Percentiles rank a stretch among this genome's conserved stretches.
phyloP scores from a whole-genome alignment of 2,329 filamentous ascomycete genomes.

The Epichloe bromicola region DNA sequence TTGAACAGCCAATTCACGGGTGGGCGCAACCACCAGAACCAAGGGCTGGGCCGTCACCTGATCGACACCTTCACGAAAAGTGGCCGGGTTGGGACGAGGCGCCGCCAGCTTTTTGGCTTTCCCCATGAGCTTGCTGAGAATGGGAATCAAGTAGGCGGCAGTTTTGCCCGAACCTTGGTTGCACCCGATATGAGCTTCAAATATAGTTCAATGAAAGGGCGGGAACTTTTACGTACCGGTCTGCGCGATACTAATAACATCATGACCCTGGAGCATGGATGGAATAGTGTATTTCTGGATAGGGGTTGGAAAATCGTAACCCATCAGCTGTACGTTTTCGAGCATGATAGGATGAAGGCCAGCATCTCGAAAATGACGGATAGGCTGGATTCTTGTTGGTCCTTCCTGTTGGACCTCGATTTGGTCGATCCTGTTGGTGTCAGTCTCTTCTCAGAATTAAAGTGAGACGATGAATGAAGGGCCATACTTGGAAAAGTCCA shows the following conservation, averaged over 20 bases:
- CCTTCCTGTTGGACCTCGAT: constrained; percentile 48
- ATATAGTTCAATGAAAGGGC: background rate
- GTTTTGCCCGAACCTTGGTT: constrained; percentile 84
- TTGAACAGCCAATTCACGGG: constrained; percentile 81
- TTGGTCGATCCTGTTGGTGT: constrained; percentile 32
- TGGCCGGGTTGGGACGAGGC: constrained; percentile 52
- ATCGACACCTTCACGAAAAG: constrained; percentile 35
- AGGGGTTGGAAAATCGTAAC: constrained; percentile 63
- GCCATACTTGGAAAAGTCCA: constrained; percentile 50
- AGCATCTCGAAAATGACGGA: constrained; percentile 54
- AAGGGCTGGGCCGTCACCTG: constrained; percentile 68
- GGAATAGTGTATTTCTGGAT: constrained; percentile 82
- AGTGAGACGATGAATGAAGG: background rate
- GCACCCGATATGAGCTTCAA: background rate
- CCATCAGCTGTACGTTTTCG: constrained; percentile 60
- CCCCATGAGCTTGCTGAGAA: constrained; percentile 85
- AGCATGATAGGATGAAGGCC: constrained; percentile 77
- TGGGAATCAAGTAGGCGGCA: constrained; percentile 79
- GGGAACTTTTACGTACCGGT: constrained; percentile 51
- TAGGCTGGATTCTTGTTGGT: constrained; percentile 33
- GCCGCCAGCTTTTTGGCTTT: constrained; percentile 83
- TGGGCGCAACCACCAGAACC: constrained; percentile 74
- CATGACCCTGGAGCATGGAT: constrained; percentile 60
- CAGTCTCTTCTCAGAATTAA: background rate
- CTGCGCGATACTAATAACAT: constrained; percentile 82